Evolutionary conservation across 2,329 filamentous ascomycete genomes (phyloP).

Genomic region (Diaporthe aspalathi): DNA sequence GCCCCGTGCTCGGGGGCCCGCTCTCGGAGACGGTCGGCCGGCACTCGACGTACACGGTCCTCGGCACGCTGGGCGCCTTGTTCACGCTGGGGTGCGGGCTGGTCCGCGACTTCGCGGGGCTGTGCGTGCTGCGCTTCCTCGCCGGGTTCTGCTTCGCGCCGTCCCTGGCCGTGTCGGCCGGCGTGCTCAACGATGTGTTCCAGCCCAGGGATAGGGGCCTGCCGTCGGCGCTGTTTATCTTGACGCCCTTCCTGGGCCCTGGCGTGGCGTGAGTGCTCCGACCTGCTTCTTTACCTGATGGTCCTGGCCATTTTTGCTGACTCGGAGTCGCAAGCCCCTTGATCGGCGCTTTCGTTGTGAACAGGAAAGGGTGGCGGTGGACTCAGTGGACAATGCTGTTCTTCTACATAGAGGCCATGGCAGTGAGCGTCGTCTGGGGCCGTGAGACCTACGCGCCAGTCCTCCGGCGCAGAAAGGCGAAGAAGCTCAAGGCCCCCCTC

Average conservation of each 20-base stretch:
- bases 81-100: slow-evolving; percentile 68
- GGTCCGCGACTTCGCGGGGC: slow-evolving; percentile 59
- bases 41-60: slow-evolving; percentile 61
- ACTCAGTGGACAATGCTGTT: slow-evolving; percentile 64
- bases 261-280: slow-evolving; percentile 57
- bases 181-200: slow-evolving; percentile 63
- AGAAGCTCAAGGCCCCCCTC: slow-evolving; percentile 48
- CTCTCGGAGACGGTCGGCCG: slow-evolving; percentile 69
- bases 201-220: slow-evolving; percentile 54
- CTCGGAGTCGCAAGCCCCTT: slow-evolving; percentile 51
- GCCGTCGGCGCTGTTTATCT: slow-evolving; percentile 58
- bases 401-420: slow-evolving; percentile 53
- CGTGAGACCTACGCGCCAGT: slow-evolving; percentile 69
- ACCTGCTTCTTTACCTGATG: not conserved
- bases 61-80: slow-evolving; percentile 60
- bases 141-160: slow-evolving; percentile 64
- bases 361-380: slow-evolving; percentile 63
- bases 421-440: slow-evolving; percentile 54
- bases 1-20: slow-evolving; percentile 69
- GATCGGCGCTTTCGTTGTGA: slow-evolving; percentile 60
- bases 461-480: slow-evolving; percentile 53
- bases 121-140: slow-evolving; percentile 68
- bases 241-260: slow-evolving; percentile 65
- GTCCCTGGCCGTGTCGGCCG: slow-evolving; percentile 60
- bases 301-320: not conserved